Conservation (phyloP, 129 eudicot species). For the Calendula officinalis region DNA sequence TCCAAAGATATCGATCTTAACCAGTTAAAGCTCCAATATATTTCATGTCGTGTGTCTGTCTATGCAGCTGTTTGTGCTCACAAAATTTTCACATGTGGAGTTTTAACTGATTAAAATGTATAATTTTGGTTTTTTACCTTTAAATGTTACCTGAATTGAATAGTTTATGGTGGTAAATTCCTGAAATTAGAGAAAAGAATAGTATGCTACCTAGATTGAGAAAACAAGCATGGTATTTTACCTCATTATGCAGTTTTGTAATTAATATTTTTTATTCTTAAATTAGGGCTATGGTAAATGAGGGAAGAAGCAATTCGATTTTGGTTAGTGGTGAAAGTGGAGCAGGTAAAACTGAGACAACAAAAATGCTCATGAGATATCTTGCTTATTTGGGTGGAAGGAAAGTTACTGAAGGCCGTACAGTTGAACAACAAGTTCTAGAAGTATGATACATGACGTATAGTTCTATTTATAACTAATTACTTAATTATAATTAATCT, state of each 20-base stretch:
- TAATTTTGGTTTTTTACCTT: too few relatives aligned
- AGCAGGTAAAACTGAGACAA: slow-evolving; percentile 99
- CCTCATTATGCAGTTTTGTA: neutral
- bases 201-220: too few relatives aligned
- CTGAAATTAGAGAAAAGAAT: too few relatives aligned
- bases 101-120: too few relatives aligned
- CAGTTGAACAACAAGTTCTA: slow-evolving; percentile 99
- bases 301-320: slow-evolving; percentile 91
- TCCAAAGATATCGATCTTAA: too few relatives aligned
- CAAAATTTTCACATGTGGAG: too few relatives aligned
- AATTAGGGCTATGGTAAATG: slow-evolving; percentile 91
- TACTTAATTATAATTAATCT: slow-evolving; percentile 16
- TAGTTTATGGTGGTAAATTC: too few relatives aligned
- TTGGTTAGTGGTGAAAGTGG: slow-evolving; percentile 99
- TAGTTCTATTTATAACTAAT: slow-evolving; percentile 31
- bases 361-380: slow-evolving; percentile 97
- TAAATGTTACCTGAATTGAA: too few relatives aligned
- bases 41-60: too few relatives aligned
- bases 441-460: slow-evolving; percentile 70
- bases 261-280: slow-evolving; percentile 12
- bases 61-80: too few relatives aligned
- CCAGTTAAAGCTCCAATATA: too few relatives aligned
- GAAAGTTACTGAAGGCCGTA: slow-evolving; percentile 94
- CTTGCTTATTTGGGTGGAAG: slow-evolving; percentile 98
- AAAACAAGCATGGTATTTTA: too few relatives aligned